Evolutionary conservation across 306 rosid species (phyloP).

Genomic region (Sicyos edulis): DNA sequence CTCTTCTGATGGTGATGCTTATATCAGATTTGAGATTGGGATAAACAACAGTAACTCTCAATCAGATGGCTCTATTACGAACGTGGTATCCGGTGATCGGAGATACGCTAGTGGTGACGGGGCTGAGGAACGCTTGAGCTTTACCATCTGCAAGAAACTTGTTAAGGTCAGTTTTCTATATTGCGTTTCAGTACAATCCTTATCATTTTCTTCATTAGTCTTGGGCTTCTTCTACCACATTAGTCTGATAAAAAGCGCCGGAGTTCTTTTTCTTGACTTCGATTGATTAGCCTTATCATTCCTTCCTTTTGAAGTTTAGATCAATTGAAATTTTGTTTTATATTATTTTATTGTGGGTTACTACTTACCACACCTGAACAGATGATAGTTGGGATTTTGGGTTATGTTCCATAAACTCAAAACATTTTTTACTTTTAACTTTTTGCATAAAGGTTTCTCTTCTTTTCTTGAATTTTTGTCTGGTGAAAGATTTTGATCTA

Average conservation of each 20-base stretch:
- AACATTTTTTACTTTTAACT: background rate
- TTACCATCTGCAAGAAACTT: constrained; percentile 76
- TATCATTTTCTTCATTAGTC: background rate
- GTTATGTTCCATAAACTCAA: background rate
- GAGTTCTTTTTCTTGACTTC: background rate
- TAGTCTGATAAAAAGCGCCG: background rate
- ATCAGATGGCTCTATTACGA: constrained; percentile 42
- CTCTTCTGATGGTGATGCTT: constrained; percentile 71
- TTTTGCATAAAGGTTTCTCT: background rate
- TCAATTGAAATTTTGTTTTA: background rate
- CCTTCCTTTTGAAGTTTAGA: background rate
- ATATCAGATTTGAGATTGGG: constrained; percentile 78
- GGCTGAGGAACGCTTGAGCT: constrained; percentile 71
- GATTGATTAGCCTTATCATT: background rate
- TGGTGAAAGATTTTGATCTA: background rate
- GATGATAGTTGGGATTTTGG: background rate
- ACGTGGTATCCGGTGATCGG: constrained; percentile 36
- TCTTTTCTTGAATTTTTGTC: constrained; percentile 1
- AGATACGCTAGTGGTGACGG: constrained; percentile 63
- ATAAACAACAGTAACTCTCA: constrained; percentile 48
- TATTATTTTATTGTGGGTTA: background rate
- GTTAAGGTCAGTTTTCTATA: constrained; percentile 66
- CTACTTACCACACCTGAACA: background rate
- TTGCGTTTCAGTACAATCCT: background rate
- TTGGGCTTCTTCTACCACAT: background rate